Evolutionary conservation across 805 yeast genomes (phyloP).

Genomic region (Wickerhamomyces chaumierensis): DNA sequence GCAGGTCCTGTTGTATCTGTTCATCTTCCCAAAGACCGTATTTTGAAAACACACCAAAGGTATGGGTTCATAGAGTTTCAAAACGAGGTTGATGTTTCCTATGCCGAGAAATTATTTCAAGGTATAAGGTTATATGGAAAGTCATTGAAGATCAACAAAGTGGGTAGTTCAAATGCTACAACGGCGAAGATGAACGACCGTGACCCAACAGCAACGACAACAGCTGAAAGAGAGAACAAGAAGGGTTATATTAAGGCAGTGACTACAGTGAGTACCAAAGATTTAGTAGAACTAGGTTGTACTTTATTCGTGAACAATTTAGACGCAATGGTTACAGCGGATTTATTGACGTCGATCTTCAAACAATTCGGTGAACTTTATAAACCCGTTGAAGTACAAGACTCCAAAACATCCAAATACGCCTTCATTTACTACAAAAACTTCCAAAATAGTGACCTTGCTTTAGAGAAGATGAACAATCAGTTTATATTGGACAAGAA

Average conservation of each 20-base stretch:
- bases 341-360: conserved; percentile 37
- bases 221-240: conserved; percentile 3
- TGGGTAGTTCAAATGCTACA: conserved; percentile 21
- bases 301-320: conserved; percentile 61
- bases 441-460: conserved; percentile 62
- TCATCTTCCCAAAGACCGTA: conserved; percentile 70
- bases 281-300: conserved; percentile 40
- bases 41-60: conserved; percentile 66
- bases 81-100: conserved; percentile 51
- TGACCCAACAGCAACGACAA: no score
- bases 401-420: conserved; percentile 39
- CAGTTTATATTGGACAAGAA: conserved; percentile 57
- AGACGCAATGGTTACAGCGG: conserved; percentile 54
- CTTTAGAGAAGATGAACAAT: conserved; percentile 57
- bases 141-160: conserved; percentile 44
- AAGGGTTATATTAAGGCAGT: conserved; percentile 11
- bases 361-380: conserved; percentile 55
- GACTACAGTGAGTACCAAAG: neutral
- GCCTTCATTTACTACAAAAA: conserved; percentile 57
- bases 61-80: conserved; percentile 77
- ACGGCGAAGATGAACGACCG: neutral
- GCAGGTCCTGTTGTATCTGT: conserved; percentile 67
- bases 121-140: conserved; percentile 56
- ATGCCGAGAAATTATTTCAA: conserved; percentile 47
- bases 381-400: conserved; percentile 35